Conservation (phyloP, 257 asterid genomes). For the Solanum virginianum region DNA sequence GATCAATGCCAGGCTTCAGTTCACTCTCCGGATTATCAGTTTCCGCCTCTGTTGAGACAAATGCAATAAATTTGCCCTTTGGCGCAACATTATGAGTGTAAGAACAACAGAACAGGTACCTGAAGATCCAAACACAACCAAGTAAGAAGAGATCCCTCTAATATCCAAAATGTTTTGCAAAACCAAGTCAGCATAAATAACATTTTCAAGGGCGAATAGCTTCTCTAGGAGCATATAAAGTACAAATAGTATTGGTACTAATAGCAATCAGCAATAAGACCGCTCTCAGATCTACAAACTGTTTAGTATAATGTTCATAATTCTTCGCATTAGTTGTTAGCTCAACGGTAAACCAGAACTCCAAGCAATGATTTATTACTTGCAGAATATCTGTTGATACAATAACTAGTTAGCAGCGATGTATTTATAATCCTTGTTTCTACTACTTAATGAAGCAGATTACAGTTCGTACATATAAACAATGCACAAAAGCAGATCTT, state of each 20-base stretch:
- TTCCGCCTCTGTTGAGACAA: constrained; percentile 91
- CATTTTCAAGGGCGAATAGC: background rate
- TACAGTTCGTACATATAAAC: background rate
- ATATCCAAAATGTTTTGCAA: background rate
- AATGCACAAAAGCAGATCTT: background rate
- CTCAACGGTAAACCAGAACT: background rate
- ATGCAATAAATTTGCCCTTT: constrained; percentile 84
- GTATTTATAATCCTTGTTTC: background rate
- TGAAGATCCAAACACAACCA: constrained; percentile 9
- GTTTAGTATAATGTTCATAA: background rate
- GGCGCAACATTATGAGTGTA: constrained; percentile 98
- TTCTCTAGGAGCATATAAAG: background rate
- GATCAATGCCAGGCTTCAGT: constrained; percentile 81
- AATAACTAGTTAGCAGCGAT: background rate
- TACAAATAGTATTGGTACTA: background rate
- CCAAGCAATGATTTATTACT: background rate
- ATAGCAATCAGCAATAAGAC: background rate
- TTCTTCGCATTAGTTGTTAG: background rate
- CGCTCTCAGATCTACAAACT: background rate
- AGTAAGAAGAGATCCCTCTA: background rate
- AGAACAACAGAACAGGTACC: constrained; percentile 95
- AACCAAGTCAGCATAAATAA: background rate
- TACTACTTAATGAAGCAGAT: background rate
- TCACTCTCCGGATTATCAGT: constrained; percentile 80
- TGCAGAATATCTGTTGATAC: background rate